Evolutionary conservation across 805 yeast genomes (phyloP).

Genomic region (Yarrowia alimentaria): DNA sequence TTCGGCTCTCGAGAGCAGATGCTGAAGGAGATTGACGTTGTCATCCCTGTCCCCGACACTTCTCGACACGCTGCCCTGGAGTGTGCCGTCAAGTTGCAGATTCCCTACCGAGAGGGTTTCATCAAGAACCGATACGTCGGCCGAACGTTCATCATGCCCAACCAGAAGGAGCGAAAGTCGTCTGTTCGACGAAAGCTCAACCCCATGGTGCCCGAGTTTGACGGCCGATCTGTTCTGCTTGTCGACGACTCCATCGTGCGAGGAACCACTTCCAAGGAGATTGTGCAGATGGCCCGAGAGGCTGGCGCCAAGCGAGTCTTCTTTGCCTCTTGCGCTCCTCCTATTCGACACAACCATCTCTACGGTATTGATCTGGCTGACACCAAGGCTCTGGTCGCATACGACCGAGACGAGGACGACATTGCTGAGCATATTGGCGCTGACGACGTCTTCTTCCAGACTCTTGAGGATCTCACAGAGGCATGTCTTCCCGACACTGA

Average conservation of each 20-base stretch:
- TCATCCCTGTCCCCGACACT: constrained; percentile 97
- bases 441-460: constrained; percentile 86
- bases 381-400: constrained; percentile 89
- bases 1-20: constrained; percentile 49
- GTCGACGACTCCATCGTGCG: constrained; percentile 98
- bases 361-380: constrained; percentile 98
- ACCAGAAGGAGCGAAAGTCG: constrained; percentile 89
- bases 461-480: constrained; percentile 72
- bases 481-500: constrained; percentile 58
- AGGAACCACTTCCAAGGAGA: constrained; percentile 96
- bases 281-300: constrained; percentile 96
- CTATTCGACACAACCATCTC: constrained; percentile 93
- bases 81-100: constrained; percentile 74
- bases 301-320: constrained; percentile 96
- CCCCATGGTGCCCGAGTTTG: constrained; percentile 93
- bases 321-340: constrained; percentile 97
- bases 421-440: constrained; percentile 81
- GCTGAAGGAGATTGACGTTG: constrained; percentile 75
- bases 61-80: constrained; percentile 94
- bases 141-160: constrained; percentile 97
- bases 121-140: constrained; percentile 97
- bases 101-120: constrained; percentile 95
- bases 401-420: constrained; percentile 67
- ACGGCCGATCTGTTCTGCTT: constrained; percentile 75
- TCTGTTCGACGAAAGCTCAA: constrained; percentile 92